Evolutionary conservation across 108 stramenopile species (phyloP), one percentile per base, ranked within the genome.

Genomic region (Skeletonema menzelii): DNA sequence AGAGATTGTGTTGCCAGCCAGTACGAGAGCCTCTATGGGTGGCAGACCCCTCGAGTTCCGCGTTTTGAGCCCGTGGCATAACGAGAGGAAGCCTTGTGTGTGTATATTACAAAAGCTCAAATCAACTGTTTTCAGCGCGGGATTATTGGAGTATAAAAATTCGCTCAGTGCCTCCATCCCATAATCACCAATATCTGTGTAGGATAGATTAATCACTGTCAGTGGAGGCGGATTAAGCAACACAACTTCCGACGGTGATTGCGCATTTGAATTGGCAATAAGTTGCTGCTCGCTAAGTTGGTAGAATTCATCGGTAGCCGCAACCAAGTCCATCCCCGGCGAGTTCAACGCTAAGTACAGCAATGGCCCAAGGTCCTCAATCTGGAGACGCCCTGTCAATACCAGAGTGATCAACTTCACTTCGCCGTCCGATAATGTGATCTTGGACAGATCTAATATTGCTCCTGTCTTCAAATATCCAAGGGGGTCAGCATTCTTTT

Each of bases 51-150:
- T 57, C 40, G 71, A 28, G 42, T 84, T 85, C 31, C 93, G 59
- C 31, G 81, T 77, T 15, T 37, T 57, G 10, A 95, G 63, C 3
- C 86, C 85, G 5, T 78, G 77, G 8, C 88, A 82, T 10, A 95
- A 66, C 2, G 88, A 66, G 17, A 89, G 24, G 13, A 88, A 62
- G 14, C 91, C 91, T 27, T 65, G 65, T 55, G 86, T 85, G 0
- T 84, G 76, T 24, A 95, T 56, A 17, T 76, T 80, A 64, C 93
- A 95, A 73, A 94, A 95, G 47, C 91, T 87, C 26, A 95, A 61
- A 67, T 95, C 93, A 11, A 95, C 74, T 19, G 89, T 86, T 61
- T 85, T 88, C 56, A 94, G 76, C 22, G 59, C 19, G 6, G 86
- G 66, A 24, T 71, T 76, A 31, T 87, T 82, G 46, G 69, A 69